Evolutionary conservation across 2,329 filamentous ascomycete genomes (phyloP).

Genomic region (Paecilomyces sp.): DNA sequence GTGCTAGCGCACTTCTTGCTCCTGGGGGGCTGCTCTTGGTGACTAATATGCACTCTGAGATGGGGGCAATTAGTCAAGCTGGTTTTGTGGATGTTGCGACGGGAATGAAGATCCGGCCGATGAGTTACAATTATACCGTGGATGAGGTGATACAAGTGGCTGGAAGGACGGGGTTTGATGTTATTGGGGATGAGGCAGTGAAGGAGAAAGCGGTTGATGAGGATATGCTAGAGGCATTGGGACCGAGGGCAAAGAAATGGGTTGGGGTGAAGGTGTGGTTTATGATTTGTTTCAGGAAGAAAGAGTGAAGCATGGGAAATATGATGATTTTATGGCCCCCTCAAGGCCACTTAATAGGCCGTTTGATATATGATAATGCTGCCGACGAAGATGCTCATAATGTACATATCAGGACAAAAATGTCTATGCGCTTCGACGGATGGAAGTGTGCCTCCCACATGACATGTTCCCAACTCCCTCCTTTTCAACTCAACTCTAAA

Average conservation of each 20-base stretch:
- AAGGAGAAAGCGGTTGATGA: slow-evolving; percentile 42
- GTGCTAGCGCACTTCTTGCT: slow-evolving; percentile 36
- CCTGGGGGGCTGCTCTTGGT: slow-evolving; percentile 47
- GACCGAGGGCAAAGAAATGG: slow-evolving; percentile 58
- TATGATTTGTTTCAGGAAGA: slow-evolving; percentile 41
- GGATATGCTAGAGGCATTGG: slow-evolving; percentile 51
- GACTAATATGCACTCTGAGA: slow-evolving; percentile 64
- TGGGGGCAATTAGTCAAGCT: slow-evolving; percentile 53
- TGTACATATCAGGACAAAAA: slow-evolving; percentile 4
- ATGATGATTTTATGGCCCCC: neutral
- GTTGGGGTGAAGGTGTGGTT: slow-evolving; percentile 50
- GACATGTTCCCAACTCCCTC: neutral
- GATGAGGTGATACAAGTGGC: slow-evolving; percentile 48
- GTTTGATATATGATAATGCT: neutral
- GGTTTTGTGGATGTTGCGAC: slow-evolving; percentile 52
- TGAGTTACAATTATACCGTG: slow-evolving; percentile 51
- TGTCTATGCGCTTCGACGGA: neutral
- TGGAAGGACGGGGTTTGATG: slow-evolving; percentile 36
- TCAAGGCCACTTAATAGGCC: neutral
- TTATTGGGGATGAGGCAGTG: slow-evolving; percentile 28
- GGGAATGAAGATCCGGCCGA: slow-evolving; percentile 52
- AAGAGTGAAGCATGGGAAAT: neutral
- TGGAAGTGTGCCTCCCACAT: neutral
- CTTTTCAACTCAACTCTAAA: slow-evolving; percentile 16
- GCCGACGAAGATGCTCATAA: neutral